Conservation (phyloP, 2,329 filamentous ascomycete genomes). For the Annulohypoxylon truncatum region DNA sequence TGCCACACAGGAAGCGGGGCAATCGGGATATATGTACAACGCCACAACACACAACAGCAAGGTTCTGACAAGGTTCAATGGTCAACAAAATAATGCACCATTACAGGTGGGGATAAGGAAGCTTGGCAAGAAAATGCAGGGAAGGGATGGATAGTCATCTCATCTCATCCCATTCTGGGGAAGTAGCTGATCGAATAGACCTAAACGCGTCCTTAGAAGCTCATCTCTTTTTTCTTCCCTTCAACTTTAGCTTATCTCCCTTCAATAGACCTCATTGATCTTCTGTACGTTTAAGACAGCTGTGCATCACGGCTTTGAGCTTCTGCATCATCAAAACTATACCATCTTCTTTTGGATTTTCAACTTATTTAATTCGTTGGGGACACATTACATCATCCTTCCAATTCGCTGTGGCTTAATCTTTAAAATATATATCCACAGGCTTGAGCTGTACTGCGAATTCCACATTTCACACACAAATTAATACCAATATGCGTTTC, state of each 20-base stretch:
- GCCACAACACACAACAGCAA: not conserved
- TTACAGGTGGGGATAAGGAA: slow-evolving; percentile 31
- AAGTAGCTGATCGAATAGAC: slow-evolving; percentile 27
- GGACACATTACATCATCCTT: slow-evolving; percentile 45
- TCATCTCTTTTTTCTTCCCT: slow-evolving; percentile 13
- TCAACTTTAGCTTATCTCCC: slow-evolving; percentile 6
- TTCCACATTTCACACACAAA: slow-evolving; percentile 20
- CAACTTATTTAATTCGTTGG: slow-evolving; percentile 32
- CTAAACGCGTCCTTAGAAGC: slow-evolving; percentile 25
- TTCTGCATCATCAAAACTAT: slow-evolving; percentile 4
- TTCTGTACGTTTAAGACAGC: slow-evolving; percentile 21
- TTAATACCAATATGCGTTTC: slow-evolving; percentile 66
- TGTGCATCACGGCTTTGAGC: slow-evolving; percentile 12
- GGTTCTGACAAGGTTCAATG: not conserved
- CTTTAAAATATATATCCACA: not conserved
- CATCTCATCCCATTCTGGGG: slow-evolving; percentile 14
- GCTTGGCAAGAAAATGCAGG: slow-evolving; percentile 29
- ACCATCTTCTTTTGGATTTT: slow-evolving; percentile 1
- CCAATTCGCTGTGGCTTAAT: slow-evolving; percentile 1
- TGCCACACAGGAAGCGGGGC: slow-evolving; percentile 14
- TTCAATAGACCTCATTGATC: slow-evolving; percentile 5
- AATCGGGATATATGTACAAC: not conserved
- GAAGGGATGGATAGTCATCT: slow-evolving; percentile 25
- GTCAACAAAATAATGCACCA: slow-evolving; percentile 29
- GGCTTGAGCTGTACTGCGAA: slow-evolving; percentile 15